Conservation (phyloP, 129 eudicot genomes). For the Flaveria trinervia region DNA sequence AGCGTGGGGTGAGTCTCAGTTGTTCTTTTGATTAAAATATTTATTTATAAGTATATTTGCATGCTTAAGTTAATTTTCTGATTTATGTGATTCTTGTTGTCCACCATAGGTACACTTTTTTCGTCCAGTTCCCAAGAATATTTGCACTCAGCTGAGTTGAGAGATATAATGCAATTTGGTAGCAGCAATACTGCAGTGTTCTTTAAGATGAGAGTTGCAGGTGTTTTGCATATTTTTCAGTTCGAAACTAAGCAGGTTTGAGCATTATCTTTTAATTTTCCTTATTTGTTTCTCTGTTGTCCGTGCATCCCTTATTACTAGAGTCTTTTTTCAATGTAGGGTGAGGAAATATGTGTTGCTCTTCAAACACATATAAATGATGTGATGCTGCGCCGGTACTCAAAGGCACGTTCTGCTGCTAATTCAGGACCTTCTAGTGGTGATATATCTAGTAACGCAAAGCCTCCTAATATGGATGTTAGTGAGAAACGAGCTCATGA, state of each 20-base stretch:
- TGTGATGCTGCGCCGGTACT: conserved; percentile 96
- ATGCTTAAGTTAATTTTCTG: not conserved
- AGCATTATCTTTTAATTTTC: not conserved
- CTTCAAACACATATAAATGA: conserved; percentile 99
- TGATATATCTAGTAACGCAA: conserved; percentile 47
- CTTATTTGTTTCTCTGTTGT: not conserved
- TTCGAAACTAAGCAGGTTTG: conserved; percentile 96
- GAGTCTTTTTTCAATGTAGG: conserved; percentile 46
- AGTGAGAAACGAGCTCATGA: conserved; percentile 77
- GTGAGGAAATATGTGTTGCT: conserved; percentile 99
- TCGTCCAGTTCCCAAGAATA: conserved; percentile 98
- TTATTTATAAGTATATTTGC: not conserved
- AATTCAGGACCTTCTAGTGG: conserved; percentile 52
- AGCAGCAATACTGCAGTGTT: conserved; percentile 99
- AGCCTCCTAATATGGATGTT: conserved; percentile 57
- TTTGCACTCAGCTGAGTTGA: conserved; percentile 93
- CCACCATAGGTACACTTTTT: conserved; percentile 86
- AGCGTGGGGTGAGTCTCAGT: conserved; percentile 80
- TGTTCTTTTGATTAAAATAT: not conserved
- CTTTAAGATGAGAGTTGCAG: conserved; percentile 99
- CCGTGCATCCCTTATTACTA: not conserved
- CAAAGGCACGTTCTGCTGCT: conserved; percentile 76
- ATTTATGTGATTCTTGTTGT: conserved; percentile 13
- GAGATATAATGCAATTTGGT: conserved; percentile 99
- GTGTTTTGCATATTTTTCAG: conserved; percentile 94